Conservation (phyloP, 805 yeast species). For the Saccharomycopsis oosterbeekiorum region DNA sequence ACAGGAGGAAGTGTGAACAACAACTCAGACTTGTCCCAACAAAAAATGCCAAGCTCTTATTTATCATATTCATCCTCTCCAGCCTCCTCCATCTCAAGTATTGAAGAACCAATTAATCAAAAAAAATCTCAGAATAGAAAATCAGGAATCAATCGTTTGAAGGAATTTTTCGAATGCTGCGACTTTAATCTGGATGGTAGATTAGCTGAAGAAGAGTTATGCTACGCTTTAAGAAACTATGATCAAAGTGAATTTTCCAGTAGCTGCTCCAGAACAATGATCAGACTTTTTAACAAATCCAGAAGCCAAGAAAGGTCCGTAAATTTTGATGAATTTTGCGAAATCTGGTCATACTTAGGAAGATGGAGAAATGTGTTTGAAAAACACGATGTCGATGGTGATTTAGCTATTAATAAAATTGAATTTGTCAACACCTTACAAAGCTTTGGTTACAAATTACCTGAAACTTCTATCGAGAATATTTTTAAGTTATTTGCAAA, state of each 20-base stretch:
- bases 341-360: not conserved
- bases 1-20: slow-evolving; percentile 1
- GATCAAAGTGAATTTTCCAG: not conserved
- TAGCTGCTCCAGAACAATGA: not conserved
- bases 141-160: not conserved
- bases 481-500: not conserved
- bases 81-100: not conserved
- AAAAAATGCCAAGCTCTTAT: not conserved
- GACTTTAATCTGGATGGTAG: not conserved
- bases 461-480: not conserved
- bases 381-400: not conserved
- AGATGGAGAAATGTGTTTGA: slow-evolving; percentile 1
- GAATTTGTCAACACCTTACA: not conserved
- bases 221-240: not conserved
- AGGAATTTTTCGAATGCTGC: not conserved
- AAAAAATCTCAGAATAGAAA: not conserved
- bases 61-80: not conserved
- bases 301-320: not conserved
- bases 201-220: not conserved
- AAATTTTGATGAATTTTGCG: not conserved
- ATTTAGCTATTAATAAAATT: not conserved
- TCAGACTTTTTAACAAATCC: not conserved
- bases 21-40: not conserved
- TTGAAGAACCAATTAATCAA: not conserved
- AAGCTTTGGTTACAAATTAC: not conserved